phyloP scores from a whole-genome alignment of 495 filamentous ascomycete species.

The Parathielavia appendiculata region DNA sequence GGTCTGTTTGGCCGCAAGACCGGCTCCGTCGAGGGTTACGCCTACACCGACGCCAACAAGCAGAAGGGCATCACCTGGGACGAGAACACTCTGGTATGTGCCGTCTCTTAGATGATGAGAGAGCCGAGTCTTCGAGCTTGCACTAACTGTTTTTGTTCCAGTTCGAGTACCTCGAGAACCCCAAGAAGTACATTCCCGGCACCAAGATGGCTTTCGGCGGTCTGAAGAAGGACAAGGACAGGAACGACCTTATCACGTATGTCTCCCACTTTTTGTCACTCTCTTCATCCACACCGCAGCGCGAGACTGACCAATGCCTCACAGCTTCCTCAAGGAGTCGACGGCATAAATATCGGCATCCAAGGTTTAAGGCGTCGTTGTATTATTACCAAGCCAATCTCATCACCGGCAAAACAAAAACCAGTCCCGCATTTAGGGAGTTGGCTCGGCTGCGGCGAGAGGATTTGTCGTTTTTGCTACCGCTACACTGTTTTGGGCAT shows the following conservation, averaged over 20 bases:
- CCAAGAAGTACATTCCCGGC: constrained; percentile 77
- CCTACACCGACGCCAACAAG: constrained; percentile 99
- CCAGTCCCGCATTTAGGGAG: background rate
- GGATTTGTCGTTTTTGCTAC: constrained; percentile 10
- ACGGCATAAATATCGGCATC: constrained; percentile 47
- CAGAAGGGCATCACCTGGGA: constrained; percentile 86
- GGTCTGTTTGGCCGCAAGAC: constrained; percentile 97
- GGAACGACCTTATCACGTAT: constrained; percentile 98
- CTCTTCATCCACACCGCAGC: no score
- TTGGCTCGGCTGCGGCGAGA: background rate
- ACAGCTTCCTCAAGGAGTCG: constrained; percentile 61
- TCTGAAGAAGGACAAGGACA: constrained; percentile 99
- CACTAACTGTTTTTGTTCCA: constrained; percentile 27
- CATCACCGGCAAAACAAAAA: constrained; percentile 1
- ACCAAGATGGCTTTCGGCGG: constrained; percentile 99
- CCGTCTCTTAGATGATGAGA: background rate
- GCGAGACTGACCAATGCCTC: constrained; percentile 13
- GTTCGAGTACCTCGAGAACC: constrained; percentile 55
- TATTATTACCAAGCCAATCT: constrained; percentile 7
- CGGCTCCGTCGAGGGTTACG: constrained; percentile 82
- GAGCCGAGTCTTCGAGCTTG: background rate
- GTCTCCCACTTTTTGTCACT: no score
- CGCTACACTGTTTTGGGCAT: constrained; percentile 14
- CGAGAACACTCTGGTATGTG: constrained; percentile 75
- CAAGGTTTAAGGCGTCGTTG: constrained; percentile 13